phyloP scores from a whole-genome alignment of 805 yeast species.

The Pichia insulana region DNA sequence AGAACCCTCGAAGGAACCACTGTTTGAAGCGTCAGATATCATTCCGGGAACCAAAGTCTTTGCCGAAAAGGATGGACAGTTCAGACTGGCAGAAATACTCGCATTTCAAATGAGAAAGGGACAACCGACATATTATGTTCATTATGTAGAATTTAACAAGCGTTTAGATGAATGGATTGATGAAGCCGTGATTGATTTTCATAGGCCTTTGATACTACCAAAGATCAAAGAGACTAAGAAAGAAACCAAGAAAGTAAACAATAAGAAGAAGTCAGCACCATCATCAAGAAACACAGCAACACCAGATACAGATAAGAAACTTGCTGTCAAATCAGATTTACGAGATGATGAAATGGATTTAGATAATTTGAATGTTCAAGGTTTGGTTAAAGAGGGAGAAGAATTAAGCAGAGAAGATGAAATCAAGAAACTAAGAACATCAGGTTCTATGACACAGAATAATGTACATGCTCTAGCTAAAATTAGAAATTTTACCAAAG shows the following conservation, averaged over 20 bases:
- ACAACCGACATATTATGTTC: slow-evolving; percentile 78
- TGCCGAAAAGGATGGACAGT: slow-evolving; percentile 73
- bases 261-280: slow-evolving; percentile 24
- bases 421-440: slow-evolving; percentile 79
- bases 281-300: slow-evolving; percentile 9
- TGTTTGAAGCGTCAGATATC: slow-evolving; percentile 39
- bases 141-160: slow-evolving; percentile 89
- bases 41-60: slow-evolving; percentile 73
- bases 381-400: slow-evolving; percentile 53
- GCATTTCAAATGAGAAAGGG: slow-evolving; percentile 70
- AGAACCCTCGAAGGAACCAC: slow-evolving; percentile 20
- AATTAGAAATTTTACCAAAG: slow-evolving; percentile 71
- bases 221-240: slow-evolving; percentile 44
- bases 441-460: slow-evolving; percentile 96
- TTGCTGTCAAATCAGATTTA: slow-evolving; percentile 5
- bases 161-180: slow-evolving; percentile 94
- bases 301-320: slow-evolving; percentile 7
- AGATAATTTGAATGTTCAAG: slow-evolving; percentile 80
- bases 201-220: slow-evolving; percentile 65
- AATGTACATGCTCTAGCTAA: slow-evolving; percentile 77
- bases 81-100: slow-evolving; percentile 75
- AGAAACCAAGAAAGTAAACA: slow-evolving; percentile 31
- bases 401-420: slow-evolving; percentile 84
- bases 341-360: slow-evolving; percentile 70
- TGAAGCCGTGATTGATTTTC: slow-evolving; percentile 60